These are phyloP conservation scores for Peribolospora baueri DNA, from an alignment of 768 basidiomycete species.

Conservation along the genomic window DNA sequence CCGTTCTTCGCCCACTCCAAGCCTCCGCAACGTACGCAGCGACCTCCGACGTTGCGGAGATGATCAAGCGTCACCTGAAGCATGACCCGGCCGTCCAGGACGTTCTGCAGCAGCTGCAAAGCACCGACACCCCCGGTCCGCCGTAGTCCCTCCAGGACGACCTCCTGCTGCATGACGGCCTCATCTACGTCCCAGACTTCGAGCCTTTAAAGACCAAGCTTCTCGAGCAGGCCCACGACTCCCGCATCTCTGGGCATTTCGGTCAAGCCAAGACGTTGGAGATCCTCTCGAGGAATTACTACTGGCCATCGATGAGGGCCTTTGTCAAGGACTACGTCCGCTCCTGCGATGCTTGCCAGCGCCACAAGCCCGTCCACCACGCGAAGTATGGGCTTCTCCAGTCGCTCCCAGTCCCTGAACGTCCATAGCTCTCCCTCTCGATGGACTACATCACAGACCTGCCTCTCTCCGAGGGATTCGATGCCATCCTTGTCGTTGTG, in stretches of 20 bases:
- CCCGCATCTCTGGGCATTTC: conserved; percentile 14
- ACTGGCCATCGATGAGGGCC: conserved; percentile 18
- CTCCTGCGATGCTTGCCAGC: conserved; percentile 18
- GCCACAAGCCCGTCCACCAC: conserved; percentile 21
- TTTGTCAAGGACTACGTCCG: conserved; percentile 18
- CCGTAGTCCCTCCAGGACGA: not conserved
- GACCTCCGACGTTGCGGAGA: not conserved
- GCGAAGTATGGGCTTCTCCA: conserved; percentile 21
- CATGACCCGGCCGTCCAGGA: no score
- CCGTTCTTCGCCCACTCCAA: conserved; percentile 11
- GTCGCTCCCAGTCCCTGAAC: conserved; percentile 14
- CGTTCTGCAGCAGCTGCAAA: no score
- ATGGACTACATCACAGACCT: conserved; percentile 23
- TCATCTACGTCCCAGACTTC: conserved; percentile 19
- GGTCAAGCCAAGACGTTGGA: conserved; percentile 12
- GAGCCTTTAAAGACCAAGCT: conserved; percentile 2
- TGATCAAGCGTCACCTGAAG: no score
- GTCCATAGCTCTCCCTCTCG: conserved; percentile 20
- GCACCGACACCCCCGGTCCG: no score
- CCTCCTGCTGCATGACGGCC: conserved; percentile 14
- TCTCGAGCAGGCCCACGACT: conserved; percentile 7
- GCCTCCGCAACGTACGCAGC: not conserved
- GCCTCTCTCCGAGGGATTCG: conserved; percentile 21
- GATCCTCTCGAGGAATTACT: conserved; percentile 5
- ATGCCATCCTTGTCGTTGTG: conserved; percentile 23